Conservation (phyloP, 106 monocot species). For the Apostasia shenzhenica region DNA sequence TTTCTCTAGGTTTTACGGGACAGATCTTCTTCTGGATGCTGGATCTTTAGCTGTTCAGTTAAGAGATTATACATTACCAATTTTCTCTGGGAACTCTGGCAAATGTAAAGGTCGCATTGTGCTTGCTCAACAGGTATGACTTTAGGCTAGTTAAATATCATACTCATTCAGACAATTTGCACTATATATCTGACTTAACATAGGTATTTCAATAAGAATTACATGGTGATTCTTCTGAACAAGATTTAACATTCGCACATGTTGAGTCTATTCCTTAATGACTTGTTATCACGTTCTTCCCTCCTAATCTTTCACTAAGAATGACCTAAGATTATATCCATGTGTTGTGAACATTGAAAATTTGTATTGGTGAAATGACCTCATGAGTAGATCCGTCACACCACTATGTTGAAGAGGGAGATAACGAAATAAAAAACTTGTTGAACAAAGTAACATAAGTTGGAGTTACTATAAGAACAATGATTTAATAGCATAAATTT, state of each 20-base stretch:
- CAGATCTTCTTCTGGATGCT: conserved; percentile 45
- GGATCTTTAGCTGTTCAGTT: conserved; percentile 53
- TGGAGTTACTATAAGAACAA: too few relatives aligned
- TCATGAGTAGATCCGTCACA: too few relatives aligned
- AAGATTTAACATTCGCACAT: not conserved
- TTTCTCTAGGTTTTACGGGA: conserved; percentile 78
- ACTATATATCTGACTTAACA: not conserved
- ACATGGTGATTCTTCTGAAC: not conserved
- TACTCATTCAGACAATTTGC: not conserved
- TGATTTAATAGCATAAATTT: too few relatives aligned
- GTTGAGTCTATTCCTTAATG: not conserved
- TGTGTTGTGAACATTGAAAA: too few relatives aligned
- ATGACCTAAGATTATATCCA: too few relatives aligned
- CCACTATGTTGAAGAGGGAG: too few relatives aligned
- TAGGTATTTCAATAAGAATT: not conserved
- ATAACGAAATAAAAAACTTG: too few relatives aligned
- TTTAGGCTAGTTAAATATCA: not conserved
- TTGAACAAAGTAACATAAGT: too few relatives aligned
- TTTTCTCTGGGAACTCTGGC: conserved; percentile 62
- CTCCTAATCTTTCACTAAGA: too few relatives aligned
- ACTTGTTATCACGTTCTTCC: not conserved
- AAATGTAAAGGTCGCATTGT: conserved; percentile 75
- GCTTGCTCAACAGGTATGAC: conserved; percentile 77
- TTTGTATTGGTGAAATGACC: too few relatives aligned
- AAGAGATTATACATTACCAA: conserved; percentile 76